A percentile compares a stretch with the other conserved stretches of the same genome.
phyloP scores from a whole-genome alignment of 2,329 filamentous ascomycete species.

The Pseudogymnoascus sp. region DNA sequence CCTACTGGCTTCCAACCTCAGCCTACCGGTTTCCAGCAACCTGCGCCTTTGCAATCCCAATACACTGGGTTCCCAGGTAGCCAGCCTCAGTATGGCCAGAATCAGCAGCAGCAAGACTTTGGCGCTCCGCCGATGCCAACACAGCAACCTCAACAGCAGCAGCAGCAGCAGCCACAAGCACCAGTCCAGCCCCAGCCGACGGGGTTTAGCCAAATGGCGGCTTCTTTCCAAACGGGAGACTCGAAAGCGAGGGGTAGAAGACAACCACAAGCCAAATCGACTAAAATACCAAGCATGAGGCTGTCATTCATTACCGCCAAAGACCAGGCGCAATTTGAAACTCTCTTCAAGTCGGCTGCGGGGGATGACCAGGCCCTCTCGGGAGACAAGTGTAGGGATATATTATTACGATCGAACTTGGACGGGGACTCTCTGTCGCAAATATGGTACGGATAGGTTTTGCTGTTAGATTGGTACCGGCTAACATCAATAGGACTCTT shows the following conservation, averaged over 20 bases:
- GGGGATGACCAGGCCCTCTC: slow-evolving; percentile 78
- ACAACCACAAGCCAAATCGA: slow-evolving; percentile 47
- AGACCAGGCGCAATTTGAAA: slow-evolving; percentile 95
- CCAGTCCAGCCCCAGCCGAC: slow-evolving; percentile 57
- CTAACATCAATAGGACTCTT: slow-evolving; percentile 54
- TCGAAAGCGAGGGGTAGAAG: slow-evolving; percentile 37
- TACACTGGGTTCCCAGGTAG: slow-evolving; percentile 50
- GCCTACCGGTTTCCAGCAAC: slow-evolving; percentile 47
- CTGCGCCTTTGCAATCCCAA: slow-evolving; percentile 46
- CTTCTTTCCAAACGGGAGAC: slow-evolving; percentile 50
- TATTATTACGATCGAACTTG: slow-evolving; percentile 80
- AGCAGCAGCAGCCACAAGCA: slow-evolving; percentile 47
- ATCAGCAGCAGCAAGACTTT: slow-evolving; percentile 37
- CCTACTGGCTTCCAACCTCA: slow-evolving; percentile 37
- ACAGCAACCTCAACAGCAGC: slow-evolving; percentile 40
- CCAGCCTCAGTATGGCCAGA: slow-evolving; percentile 35
- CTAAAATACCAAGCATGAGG: slow-evolving; percentile 86
- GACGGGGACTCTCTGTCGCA: slow-evolving; percentile 80
- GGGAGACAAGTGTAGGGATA: slow-evolving; percentile 83
- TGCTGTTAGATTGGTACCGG: slow-evolving; percentile 16
- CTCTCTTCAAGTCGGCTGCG: slow-evolving; percentile 90
- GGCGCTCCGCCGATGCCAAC: slow-evolving; percentile 29
- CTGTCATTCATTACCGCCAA: slow-evolving; percentile 91
- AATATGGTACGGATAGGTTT: slow-evolving; percentile 61
- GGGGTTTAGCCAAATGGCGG: slow-evolving; percentile 58